Percentiles rank a stretch among this genome's conserved stretches.
These are phyloP conservation scores for Thraustochytrium striatum DNA, from an alignment of 352 stramenopile species.

Conservation along the genomic window DNA sequence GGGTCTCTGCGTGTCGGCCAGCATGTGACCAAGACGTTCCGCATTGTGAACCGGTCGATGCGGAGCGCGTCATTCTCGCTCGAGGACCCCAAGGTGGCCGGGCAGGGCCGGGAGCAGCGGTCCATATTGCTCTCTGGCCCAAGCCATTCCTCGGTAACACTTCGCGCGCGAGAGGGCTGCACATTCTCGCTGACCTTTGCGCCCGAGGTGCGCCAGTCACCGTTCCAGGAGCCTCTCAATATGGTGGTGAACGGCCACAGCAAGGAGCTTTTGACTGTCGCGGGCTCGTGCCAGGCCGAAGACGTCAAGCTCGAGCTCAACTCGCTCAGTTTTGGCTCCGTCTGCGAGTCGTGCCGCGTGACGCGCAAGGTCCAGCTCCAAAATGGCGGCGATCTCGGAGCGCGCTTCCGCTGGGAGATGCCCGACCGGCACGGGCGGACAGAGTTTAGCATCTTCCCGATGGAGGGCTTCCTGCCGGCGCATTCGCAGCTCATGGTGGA, in stretches of 20 bases:
- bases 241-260: constrained; percentile 54
- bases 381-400: constrained; percentile 78
- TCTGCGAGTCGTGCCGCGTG: constrained; percentile 76
- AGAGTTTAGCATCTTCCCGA: constrained; percentile 73
- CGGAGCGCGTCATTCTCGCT: constrained; percentile 67
- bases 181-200: constrained; percentile 72
- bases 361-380: constrained; percentile 76
- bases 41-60: constrained; percentile 77
- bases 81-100: constrained; percentile 55
- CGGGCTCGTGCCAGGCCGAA: constrained; percentile 78
- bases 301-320: constrained; percentile 80
- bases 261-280: constrained; percentile 71
- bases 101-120: constrained; percentile 51
- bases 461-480: constrained; percentile 71
- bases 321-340: constrained; percentile 76
- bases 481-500: constrained; percentile 79
- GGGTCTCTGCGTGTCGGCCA: constrained; percentile 74
- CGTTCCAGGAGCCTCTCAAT: constrained; percentile 67
- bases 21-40: constrained; percentile 64
- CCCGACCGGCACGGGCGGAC: constrained; percentile 38
- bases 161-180: constrained; percentile 70
- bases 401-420: constrained; percentile 77
- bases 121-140: constrained; percentile 26
- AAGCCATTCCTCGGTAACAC: constrained; percentile 59
- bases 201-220: constrained; percentile 63